Evolutionary conservation across 345 rosid genomes (phyloP).

Genomic region (Ricinus communis): DNA sequence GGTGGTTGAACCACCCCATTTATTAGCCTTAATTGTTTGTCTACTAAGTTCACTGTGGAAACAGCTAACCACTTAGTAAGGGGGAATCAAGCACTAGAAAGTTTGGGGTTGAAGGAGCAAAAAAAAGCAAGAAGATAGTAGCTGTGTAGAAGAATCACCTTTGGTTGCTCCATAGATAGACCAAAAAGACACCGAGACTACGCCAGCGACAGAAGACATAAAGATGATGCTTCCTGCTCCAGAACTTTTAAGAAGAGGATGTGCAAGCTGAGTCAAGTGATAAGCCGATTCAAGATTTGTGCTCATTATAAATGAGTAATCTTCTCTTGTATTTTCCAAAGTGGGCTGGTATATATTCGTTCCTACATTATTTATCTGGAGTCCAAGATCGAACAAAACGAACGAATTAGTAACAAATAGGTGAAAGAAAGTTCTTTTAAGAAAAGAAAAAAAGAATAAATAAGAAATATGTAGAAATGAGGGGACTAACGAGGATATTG

Average conservation of each 20-base stretch:
- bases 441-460: too few species aligned
- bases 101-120: too few species aligned
- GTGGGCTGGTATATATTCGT: neutral
- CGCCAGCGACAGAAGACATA: conserved; percentile 18
- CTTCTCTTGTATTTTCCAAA: conserved; percentile 10
- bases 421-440: too few species aligned
- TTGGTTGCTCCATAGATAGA: conserved; percentile 14
- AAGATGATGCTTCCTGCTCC: conserved; percentile 23
- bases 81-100: too few species aligned
- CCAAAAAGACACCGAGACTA: neutral
- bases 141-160: conserved; percentile 7
- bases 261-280: conserved; percentile 20
- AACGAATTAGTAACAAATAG: too few species aligned
- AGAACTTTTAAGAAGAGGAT: conserved; percentile 20
- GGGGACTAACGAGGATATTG: conserved; percentile 22
- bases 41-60: too few species aligned
- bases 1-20: too few species aligned
- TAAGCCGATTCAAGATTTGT: conserved; percentile 20
- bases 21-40: too few species aligned
- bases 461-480: too few species aligned
- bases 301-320: neutral
- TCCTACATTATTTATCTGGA: conserved; percentile 27
- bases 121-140: too few species aligned
- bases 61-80: too few species aligned
- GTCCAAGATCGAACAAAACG: too few species aligned